phyloP scores from a whole-genome alignment of 495 filamentous ascomycete genomes.

The Parathielavia appendiculata region DNA sequence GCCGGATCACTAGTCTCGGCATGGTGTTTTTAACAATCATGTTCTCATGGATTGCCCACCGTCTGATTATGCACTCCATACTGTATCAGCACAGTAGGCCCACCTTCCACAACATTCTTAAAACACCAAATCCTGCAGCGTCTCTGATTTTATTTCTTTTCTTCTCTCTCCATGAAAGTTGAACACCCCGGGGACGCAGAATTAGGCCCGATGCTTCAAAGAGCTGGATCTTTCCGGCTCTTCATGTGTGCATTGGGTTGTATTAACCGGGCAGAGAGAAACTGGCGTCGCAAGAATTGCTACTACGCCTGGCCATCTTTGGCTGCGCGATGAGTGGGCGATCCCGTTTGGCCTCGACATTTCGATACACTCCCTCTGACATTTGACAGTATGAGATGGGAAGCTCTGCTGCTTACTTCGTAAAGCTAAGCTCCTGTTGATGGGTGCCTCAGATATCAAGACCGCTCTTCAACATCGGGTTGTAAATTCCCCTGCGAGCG shows the following conservation, averaged over 20 bases:
- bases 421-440: no score
- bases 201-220: conserved; percentile 38
- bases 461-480: no score
- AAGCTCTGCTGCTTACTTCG: no score
- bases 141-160: conserved; percentile 7
- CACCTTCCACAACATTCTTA: neutral
- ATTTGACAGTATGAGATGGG: no score
- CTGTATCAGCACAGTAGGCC: neutral
- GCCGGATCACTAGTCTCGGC: no score
- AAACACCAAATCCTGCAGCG: neutral
- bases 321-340: conserved; percentile 36
- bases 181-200: conserved; percentile 39
- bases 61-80: no score
- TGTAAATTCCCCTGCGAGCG: no score
- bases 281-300: conserved; percentile 49
- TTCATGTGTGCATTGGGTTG: conserved; percentile 42
- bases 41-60: neutral
- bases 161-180: conserved; percentile 44
- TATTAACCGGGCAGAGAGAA: conserved; percentile 45
- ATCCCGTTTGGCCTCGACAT: conserved; percentile 52
- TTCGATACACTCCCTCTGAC: conserved; percentile 4
- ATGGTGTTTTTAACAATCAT: no score
- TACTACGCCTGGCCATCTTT: conserved; percentile 29
- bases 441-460: no score
- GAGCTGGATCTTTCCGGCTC: conserved; percentile 8